Percentiles rank a stretch among this genome's conserved stretches.
Evolutionary conservation across 257 asterid genomes (phyloP).

Genomic region (Przewalskia tangutica): DNA sequence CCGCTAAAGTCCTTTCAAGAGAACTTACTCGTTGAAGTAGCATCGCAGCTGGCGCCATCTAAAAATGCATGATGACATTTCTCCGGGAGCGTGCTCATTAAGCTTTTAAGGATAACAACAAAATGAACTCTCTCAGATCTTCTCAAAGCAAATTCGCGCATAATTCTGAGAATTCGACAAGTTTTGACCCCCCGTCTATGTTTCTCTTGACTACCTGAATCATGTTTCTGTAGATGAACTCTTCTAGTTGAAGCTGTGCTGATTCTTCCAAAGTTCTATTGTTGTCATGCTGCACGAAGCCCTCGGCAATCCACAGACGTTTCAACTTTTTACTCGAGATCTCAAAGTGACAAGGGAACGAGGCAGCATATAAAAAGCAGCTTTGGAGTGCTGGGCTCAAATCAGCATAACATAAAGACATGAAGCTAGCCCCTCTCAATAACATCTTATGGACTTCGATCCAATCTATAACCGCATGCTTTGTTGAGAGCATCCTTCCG

Average conservation of each 20-base stretch:
- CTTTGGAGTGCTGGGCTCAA: neutral
- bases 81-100: neutral
- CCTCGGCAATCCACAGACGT: neutral
- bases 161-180: neutral
- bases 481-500: neutral
- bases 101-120: neutral
- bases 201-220: neutral
- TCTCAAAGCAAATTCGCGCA: neutral
- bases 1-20: neutral
- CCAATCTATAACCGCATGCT: neutral
- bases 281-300: neutral
- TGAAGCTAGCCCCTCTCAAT: neutral
- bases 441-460: neutral
- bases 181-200: neutral
- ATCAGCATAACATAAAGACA: neutral
- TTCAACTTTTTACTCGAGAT: neutral
- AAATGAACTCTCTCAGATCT: neutral
- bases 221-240: neutral
- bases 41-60: neutral
- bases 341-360: neutral
- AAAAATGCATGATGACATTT: neutral
- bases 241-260: neutral
- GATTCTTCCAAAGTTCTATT: neutral
- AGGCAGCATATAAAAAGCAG: neutral
- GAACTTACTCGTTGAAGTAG: neutral